Evolutionary conservation across 2,329 filamentous ascomycete genomes (phyloP), one percentile per base, ranked within the genome.

Genomic region (Chaetomiaceae sp.): DNA sequence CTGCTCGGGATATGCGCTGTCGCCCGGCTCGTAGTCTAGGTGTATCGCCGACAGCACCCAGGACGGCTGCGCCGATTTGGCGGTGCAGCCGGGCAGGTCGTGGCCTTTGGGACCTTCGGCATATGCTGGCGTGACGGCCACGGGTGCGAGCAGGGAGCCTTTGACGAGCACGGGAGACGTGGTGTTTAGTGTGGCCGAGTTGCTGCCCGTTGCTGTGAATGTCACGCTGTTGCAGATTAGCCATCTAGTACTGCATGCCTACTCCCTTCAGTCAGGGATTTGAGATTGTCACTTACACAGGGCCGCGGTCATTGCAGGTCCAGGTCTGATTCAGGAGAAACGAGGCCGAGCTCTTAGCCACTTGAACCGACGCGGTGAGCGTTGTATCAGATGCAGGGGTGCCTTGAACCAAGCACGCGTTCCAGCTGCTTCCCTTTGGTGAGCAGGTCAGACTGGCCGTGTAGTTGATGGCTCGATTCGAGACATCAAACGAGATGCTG

Each of bases 391-490:
- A 17, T 15, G 38, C 19, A 5, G 35, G 14, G 4, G 34, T 32
- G 14, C 32, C 33, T 5, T 45, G 34, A 4, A 22, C 17, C 3
- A 36, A 12, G 38, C 55, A 56, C 3, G 29, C 35, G 24, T 35
- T 54, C 42, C 44, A 51, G 3, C 47, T 46, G n/a, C 20, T 35
- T 29, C 38, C 14, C 9, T 38, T 27, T 2, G 35, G 20, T 29
- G 40, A 24, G 33, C 59, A 58, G 2, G 30, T 32, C 18, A 59
- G 18, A 6, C 42, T 20, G 2, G 49, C 49, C 1, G 54, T 48
- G 19, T 42, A 47, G 26, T 57, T 56, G 38, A 37, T 57, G 14
- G 55, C 58, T 2, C 59, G 48, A 41, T 60, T 60, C 12, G 43
- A 38, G 19, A 58, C 15, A 1, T 22, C n/a, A 27, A 58, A 58